Evolutionary conservation across 2,329 filamentous ascomycete genomes (phyloP).

Genomic region (Seiridium cupressi): DNA sequence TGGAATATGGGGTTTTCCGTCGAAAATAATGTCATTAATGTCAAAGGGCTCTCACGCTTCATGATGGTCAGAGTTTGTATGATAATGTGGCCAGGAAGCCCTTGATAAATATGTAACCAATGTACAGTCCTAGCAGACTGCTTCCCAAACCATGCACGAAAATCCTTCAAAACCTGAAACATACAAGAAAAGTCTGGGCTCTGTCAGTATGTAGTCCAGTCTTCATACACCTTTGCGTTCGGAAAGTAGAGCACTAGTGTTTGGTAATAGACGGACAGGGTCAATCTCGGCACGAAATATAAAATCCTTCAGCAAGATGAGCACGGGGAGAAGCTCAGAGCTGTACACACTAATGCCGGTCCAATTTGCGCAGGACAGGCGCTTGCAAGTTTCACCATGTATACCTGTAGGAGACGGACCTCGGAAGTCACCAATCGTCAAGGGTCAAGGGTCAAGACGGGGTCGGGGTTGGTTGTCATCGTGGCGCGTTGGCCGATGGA

Average conservation of each 20-base stretch:
- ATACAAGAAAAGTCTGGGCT: background rate
- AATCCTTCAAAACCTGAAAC: background rate
- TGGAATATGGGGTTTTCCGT: no score
- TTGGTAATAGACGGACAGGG: constrained; percentile 59
- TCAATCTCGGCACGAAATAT: constrained; percentile 48
- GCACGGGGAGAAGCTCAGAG: constrained; percentile 39
- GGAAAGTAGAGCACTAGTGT: constrained; percentile 47
- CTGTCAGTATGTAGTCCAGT: constrained; percentile 49
- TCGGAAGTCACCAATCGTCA: background rate
- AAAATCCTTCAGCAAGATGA: constrained; percentile 45
- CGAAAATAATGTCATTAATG: no score
- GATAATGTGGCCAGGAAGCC: no score
- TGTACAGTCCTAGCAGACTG: no score
- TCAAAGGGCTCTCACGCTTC: no score
- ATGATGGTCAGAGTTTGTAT: no score
- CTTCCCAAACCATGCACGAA: no score
- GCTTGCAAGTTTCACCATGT: background rate
- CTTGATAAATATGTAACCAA: no score
- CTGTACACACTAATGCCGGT: constrained; percentile 52
- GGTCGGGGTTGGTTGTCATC: constrained; percentile 18
- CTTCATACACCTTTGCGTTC: constrained; percentile 59
- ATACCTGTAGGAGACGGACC: no score
- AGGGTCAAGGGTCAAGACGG: background rate
- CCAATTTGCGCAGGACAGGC: constrained; percentile 2
- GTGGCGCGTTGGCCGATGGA: constrained; percentile 28